Conservation (phyloP, 495 filamentous ascomycete genomes). For the Tetracladium marchalianum region DNA sequence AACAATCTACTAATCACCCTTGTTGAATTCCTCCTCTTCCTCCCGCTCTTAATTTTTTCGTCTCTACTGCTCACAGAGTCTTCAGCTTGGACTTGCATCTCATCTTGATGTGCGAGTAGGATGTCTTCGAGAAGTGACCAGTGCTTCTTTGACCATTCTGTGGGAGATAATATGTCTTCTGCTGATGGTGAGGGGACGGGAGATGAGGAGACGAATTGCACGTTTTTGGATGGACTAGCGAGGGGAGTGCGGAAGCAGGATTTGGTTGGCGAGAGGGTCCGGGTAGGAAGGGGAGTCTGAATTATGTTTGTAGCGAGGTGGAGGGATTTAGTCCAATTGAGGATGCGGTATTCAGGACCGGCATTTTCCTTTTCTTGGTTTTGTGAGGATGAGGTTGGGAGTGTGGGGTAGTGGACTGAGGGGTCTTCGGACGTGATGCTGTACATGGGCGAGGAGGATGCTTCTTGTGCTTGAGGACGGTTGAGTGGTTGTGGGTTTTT, state of each 20-base stretch:
- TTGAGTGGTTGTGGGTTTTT: not conserved
- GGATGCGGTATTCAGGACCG: not conserved
- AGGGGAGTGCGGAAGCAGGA: slow-evolving; percentile 41
- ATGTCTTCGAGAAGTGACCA: slow-evolving; percentile 17
- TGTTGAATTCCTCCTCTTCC: slow-evolving; percentile 13
- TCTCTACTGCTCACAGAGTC: not conserved
- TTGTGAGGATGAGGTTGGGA: slow-evolving; percentile 1
- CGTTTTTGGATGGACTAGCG: slow-evolving; percentile 22
- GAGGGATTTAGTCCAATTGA: slow-evolving; percentile 15
- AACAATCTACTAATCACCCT: slow-evolving; percentile 16
- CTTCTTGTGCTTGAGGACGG: slow-evolving; percentile 1
- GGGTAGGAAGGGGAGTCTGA: slow-evolving; percentile 16
- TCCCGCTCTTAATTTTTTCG: not conserved
- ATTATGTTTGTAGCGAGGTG: not conserved
- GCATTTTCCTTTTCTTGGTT: slow-evolving; percentile 11
- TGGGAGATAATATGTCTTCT: slow-evolving; percentile 9
- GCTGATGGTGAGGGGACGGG: slow-evolving; percentile 12
- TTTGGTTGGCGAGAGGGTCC: slow-evolving; percentile 35
- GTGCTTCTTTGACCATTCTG: slow-evolving; percentile 19
- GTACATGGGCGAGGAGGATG: not conserved
- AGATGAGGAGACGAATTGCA: slow-evolving; percentile 19
- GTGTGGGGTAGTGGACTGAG: no score
- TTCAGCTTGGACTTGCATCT: not conserved
- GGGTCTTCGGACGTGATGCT: no score
- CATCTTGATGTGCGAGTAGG: not conserved